Base-by-base conservation (phyloP, 1,139 yeast genomes). In the Suzukiozyma palmioleophila region DNA sequence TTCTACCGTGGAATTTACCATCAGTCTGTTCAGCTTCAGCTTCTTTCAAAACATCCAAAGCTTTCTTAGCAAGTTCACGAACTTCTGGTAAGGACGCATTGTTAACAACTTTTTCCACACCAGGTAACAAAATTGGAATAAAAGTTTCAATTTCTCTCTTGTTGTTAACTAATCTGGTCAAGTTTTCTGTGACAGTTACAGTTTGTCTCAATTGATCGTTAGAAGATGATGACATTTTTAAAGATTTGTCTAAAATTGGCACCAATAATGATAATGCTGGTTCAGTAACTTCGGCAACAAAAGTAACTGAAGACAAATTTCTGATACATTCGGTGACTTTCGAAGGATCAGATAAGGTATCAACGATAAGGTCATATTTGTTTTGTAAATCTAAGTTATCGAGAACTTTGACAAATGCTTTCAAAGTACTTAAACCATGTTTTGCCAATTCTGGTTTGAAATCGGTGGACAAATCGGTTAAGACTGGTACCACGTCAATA, bases 211-310 rank as follows among this genome's bases (percentile, higher is more conserved):
- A 77, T 63, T 90, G 95, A 57, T 92, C 97, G 66, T 90, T 96
- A 12, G 97, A 83, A 4, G 96, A 84, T 2, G 95, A 85, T 12
- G 95, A 79, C 73, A 84, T 75, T 58, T 86, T 89, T 57, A 92
- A 75, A 2, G 97, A 92, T 60, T 92, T 87, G 61, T 83, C 92
- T 56, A 92, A 76, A 51, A 90, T 90, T 38, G 98, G 98, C 32
- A 88, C 97, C 52, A 92, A 74, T 43, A 92, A 69, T 3, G 97
- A 79, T 50, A 92, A 73, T 7, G 96, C 94, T 8, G 97, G 95
- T 66, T 90, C 97, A 13, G 97, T 92, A 46, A 92, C 98, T 69
- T 92, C 98, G 36, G 98, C 96, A 38, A 92, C 98, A 62, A 92
- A 92, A 0, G 98, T 92, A 40, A 92, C 97, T 36, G 95, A 86